A percentile compares a stretch with the other conserved stretches of the same genome.
These are phyloP conservation scores for Elymus sibiricus DNA, from an alignment of 176 grass and related monocot genomes.

Conservation along the genomic window DNA sequence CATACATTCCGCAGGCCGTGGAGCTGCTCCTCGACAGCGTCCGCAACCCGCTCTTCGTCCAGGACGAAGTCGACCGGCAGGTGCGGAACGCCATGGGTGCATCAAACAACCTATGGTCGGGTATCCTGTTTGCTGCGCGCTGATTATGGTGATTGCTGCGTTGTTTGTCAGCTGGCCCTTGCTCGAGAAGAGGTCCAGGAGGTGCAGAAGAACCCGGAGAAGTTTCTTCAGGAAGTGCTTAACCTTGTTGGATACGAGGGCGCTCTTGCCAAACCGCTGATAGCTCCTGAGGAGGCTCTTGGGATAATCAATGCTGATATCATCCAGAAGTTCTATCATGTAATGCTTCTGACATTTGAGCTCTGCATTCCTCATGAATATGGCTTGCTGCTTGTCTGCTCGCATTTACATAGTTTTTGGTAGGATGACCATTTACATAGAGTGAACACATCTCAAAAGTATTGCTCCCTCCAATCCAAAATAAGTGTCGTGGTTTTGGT, in stretches of 20 bases:
- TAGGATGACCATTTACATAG: not conserved
- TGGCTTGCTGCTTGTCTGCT: not conserved
- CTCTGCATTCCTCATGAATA: slow-evolving; percentile 1
- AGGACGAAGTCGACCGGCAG: slow-evolving; percentile 63
- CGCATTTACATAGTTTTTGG: not conserved
- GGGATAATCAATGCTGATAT: slow-evolving; percentile 32
- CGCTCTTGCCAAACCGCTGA: slow-evolving; percentile 60
- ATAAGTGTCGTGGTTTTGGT: too few species aligned
- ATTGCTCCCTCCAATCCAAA: too few species aligned
- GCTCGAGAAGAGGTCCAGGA: slow-evolving; percentile 48
- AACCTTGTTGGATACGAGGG: slow-evolving; percentile 66
- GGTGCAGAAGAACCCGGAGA: slow-evolving; percentile 52
- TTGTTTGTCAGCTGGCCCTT: slow-evolving; percentile 51
- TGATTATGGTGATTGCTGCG: not conserved
- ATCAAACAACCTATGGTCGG: not conserved
- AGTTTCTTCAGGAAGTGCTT: slow-evolving; percentile 65
- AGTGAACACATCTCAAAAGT: not conserved
- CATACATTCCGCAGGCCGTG: slow-evolving; percentile 52
- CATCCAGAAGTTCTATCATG: slow-evolving; percentile 65
- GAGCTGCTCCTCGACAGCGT: slow-evolving; percentile 75
- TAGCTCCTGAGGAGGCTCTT: slow-evolving; percentile 49
- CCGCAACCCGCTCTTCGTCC: slow-evolving; percentile 70
- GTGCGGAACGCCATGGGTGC: slow-evolving; percentile 16
- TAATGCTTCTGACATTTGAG: slow-evolving; percentile 28
- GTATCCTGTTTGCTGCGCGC: not conserved